phyloP scores from a whole-genome alignment of 352 stramenopile genomes.

The Phytophthora pluvialis region DNA sequence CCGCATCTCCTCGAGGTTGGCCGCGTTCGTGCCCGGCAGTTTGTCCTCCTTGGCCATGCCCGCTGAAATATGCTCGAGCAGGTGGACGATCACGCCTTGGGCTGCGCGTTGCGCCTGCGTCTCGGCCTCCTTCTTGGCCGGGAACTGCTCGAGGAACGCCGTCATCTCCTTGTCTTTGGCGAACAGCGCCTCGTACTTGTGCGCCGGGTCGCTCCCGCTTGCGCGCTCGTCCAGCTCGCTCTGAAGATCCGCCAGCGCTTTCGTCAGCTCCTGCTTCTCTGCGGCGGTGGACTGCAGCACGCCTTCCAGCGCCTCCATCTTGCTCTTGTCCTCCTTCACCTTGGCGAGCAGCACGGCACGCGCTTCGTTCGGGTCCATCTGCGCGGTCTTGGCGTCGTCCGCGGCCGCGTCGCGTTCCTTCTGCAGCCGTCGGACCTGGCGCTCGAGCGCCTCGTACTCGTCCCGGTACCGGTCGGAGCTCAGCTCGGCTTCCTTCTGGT shows the following conservation, averaged over 20 bases:
- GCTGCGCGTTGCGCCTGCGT: slow-evolving; percentile 54
- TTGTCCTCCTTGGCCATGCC: slow-evolving; percentile 78
- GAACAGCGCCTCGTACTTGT: slow-evolving; percentile 91
- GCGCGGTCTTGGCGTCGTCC: slow-evolving; percentile 83
- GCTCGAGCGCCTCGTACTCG: slow-evolving; percentile 79
- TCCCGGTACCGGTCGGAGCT: slow-evolving; percentile 74
- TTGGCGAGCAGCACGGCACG: slow-evolving; percentile 82
- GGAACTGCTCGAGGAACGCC: slow-evolving; percentile 86
- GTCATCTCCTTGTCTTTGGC: slow-evolving; percentile 94
- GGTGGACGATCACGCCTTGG: slow-evolving; percentile 85
- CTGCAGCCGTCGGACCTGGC: slow-evolving; percentile 67
- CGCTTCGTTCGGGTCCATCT: slow-evolving; percentile 91
- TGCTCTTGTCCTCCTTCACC: slow-evolving; percentile 88
- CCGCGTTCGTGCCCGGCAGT: slow-evolving; percentile 59
- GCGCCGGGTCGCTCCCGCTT: slow-evolving; percentile 69
- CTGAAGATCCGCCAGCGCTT: slow-evolving; percentile 60
- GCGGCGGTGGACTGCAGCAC: slow-evolving; percentile 56
- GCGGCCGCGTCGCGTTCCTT: slow-evolving; percentile 82
- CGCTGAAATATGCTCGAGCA: slow-evolving; percentile 92
- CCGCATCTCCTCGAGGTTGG: slow-evolving; percentile 88
- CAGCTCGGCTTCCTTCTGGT: slow-evolving; percentile 78
- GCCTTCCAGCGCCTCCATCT: slow-evolving; percentile 79
- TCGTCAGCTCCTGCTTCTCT: slow-evolving; percentile 65
- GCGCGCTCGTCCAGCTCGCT: slow-evolving; percentile 70
- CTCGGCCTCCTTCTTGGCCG: slow-evolving; percentile 73